phyloP scores from a whole-genome alignment of 352 stramenopile genomes.

The Phytophthora tubulina region DNA sequence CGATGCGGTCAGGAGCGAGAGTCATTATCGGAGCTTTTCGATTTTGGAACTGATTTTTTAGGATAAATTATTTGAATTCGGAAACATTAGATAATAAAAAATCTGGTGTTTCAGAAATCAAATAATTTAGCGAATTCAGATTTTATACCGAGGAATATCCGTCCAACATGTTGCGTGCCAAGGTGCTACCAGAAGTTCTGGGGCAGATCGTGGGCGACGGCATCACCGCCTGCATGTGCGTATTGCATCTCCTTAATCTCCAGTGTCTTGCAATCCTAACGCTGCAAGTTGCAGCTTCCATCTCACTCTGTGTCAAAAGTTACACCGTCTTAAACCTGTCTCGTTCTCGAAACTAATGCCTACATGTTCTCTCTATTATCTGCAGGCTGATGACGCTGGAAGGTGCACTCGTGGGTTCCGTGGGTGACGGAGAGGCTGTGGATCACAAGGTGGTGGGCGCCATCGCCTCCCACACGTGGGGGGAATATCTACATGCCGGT shows the following conservation, averaged over 20 bases:
- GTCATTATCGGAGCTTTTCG: no score
- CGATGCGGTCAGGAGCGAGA: no score
- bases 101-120: no score
- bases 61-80: no score
- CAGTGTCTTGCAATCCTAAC: background rate
- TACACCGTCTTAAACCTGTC: conserved; percentile 2
- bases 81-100: no score
- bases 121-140: no score
- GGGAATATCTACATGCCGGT: conserved; percentile 79
- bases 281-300: conserved; percentile 11
- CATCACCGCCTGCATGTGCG: conserved; percentile 79
- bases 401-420: conserved; percentile 82
- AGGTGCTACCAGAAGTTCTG: conserved; percentile 83
- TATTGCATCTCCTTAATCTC: conserved; percentile 15
- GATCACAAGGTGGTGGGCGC: conserved; percentile 90
- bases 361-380: background rate
- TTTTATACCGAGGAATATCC: background rate
- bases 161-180: conserved; percentile 75
- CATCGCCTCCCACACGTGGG: conserved; percentile 87
- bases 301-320: conserved; percentile 3
- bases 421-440: conserved; percentile 61
- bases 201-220: conserved; percentile 81
- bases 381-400: conserved; percentile 86
- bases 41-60: no score
- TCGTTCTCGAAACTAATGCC: background rate